phyloP scores from a whole-genome alignment of 1,284 basidiomycete species.

The Fistulinella cinereoalba region DNA sequence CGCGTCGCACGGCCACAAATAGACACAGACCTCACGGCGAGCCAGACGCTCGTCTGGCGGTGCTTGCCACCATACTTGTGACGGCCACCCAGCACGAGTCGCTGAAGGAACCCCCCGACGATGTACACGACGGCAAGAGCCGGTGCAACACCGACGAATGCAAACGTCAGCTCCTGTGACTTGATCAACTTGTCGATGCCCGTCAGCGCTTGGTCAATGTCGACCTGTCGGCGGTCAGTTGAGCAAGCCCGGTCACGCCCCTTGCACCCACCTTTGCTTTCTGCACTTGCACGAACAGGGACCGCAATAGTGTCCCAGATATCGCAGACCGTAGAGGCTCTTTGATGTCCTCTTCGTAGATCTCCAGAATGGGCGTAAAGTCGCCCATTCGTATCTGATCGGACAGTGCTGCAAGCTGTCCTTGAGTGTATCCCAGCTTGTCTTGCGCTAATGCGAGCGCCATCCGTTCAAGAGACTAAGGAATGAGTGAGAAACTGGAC shows the following conservation, averaged over 20 bases:
- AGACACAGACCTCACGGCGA: slow-evolving; percentile 54
- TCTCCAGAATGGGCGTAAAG: slow-evolving; percentile 81
- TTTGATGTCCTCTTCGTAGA: slow-evolving; percentile 93
- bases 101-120: slow-evolving; percentile 48
- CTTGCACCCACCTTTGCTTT: slow-evolving; percentile 82
- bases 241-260: not conserved
- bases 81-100: slow-evolving; percentile 29
- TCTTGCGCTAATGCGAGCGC: slow-evolving; percentile 82
- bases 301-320: slow-evolving; percentile 79
- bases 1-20: not conserved
- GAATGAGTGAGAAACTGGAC: slow-evolving; percentile 6
- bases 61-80: slow-evolving; percentile 53
- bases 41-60: slow-evolving; percentile 52
- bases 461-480: slow-evolving; percentile 90
- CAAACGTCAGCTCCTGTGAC: slow-evolving; percentile 95
- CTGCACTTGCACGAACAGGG: slow-evolving; percentile 91
- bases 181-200: slow-evolving; percentile 91
- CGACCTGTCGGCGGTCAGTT: slow-evolving; percentile 54
- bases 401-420: slow-evolving; percentile 65
- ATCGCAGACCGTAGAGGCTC: slow-evolving; percentile 81
- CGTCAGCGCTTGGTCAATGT: slow-evolving; percentile 83
- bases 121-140: slow-evolving; percentile 82
- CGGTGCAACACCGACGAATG: slow-evolving; percentile 95
- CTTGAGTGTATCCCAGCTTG: slow-evolving; percentile 60
- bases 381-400: slow-evolving; percentile 76